phyloP scores from a whole-genome alignment of 1,284 basidiomycete genomes.

The Phellinidium pouzarii region DNA sequence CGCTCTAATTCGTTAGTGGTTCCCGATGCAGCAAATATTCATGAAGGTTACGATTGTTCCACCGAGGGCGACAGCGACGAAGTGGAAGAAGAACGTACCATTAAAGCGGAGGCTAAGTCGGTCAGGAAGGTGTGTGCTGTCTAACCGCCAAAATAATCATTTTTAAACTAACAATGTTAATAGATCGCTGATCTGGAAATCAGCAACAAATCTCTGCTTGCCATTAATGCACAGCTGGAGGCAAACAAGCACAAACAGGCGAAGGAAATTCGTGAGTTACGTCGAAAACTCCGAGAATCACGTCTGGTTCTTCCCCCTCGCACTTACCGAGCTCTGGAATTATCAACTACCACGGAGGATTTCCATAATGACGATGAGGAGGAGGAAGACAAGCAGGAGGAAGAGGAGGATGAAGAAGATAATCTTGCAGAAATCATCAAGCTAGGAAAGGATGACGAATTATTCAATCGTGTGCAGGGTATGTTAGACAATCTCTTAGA shows the following conservation, averaged over 20 bases:
- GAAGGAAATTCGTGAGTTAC: conserved; percentile 71
- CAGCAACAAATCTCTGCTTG: conserved; percentile 69
- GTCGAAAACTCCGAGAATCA: conserved; percentile 69
- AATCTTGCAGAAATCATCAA: conserved; percentile 15
- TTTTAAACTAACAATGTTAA: neutral
- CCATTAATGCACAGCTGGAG: conserved; percentile 70
- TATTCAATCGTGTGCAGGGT: conserved; percentile 50
- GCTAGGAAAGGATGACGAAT: conserved; percentile 40
- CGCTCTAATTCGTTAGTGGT: conserved; percentile 8
- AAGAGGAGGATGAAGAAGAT: conserved; percentile 29
- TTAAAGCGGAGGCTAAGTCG: conserved; percentile 64
- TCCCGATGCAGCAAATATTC: neutral
- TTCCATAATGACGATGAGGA: conserved; percentile 39
- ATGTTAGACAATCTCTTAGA: conserved; percentile 61
- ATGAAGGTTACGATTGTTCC: neutral
- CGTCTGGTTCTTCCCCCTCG: conserved; percentile 67
- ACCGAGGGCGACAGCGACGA: conserved; percentile 21
- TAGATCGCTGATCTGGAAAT: conserved; percentile 83
- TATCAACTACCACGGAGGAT: conserved; percentile 29
- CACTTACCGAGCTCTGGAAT: conserved; percentile 50
- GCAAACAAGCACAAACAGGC: conserved; percentile 69
- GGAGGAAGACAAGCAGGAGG: conserved; percentile 34
- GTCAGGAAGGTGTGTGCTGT: conserved; percentile 57
- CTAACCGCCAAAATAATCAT: neutral
- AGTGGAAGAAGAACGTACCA: conserved; percentile 44